Conservation (phyloP, 2,329 filamentous ascomycete genomes). For the Arthrinium puccinioides region DNA sequence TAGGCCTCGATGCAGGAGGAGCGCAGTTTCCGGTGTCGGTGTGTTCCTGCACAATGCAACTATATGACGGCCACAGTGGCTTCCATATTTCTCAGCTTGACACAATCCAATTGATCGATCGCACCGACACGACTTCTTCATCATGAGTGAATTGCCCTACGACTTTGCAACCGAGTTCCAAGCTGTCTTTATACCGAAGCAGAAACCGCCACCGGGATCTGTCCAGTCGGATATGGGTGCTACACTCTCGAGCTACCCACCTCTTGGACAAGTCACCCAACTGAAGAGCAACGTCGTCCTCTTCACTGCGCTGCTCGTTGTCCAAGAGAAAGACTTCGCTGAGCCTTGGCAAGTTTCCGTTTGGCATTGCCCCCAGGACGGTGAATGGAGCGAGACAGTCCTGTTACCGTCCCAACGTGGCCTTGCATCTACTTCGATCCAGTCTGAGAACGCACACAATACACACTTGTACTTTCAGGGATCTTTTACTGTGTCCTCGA, state of each 20-base stretch:
- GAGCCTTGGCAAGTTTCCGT: constrained; percentile 65
- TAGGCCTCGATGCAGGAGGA: too few relatives aligned
- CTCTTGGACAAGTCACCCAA: constrained; percentile 67
- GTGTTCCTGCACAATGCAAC: too few relatives aligned
- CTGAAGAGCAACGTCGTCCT: constrained; percentile 39
- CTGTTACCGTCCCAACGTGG: constrained; percentile 21
- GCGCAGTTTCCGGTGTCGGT: too few relatives aligned
- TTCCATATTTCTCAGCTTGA: too few relatives aligned
- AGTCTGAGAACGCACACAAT: constrained; percentile 26
- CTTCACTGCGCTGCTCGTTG: constrained; percentile 66
- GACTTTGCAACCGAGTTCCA: constrained; percentile 30
- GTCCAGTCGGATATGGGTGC: constrained; percentile 25
- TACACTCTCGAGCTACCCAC: constrained; percentile 51
- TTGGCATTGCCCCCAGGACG: constrained; percentile 59
- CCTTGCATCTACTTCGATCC: constrained; percentile 42
- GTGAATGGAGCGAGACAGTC: constrained; percentile 46
- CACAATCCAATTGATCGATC: too few relatives aligned
- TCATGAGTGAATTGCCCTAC: constrained; percentile 17
- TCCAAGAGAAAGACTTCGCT: constrained; percentile 44
- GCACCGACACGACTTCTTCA: too few relatives aligned
- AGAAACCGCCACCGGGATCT: constrained; percentile 22
- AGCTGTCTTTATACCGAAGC: constrained; percentile 28
- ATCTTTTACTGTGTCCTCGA: constrained; percentile 37
- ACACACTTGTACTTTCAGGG: constrained; percentile 47
- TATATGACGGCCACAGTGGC: too few relatives aligned